A percentile compares a stretch with the other conserved stretches of the same genome.
These are phyloP conservation scores for Citropsis articulata DNA, from an alignment of 345 rosid species.

Conservation along the genomic window DNA sequence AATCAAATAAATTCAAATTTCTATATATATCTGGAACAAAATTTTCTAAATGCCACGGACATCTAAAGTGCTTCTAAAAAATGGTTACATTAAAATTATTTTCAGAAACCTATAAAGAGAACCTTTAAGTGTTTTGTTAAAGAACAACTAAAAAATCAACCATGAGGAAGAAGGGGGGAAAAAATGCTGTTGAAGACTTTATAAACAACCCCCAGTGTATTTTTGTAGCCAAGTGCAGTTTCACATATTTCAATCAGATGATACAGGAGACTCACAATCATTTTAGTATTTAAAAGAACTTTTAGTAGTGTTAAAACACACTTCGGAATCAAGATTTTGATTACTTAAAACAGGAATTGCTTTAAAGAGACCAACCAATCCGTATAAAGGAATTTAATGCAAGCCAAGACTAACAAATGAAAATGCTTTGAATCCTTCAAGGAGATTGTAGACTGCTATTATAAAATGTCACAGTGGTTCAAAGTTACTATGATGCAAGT, in stretches of 20 bases:
- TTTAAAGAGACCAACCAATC: not conserved
- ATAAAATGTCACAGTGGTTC: not conserved
- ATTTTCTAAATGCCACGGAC: too few species aligned
- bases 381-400: not conserved
- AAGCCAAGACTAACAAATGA: not conserved
- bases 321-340: not conserved
- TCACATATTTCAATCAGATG: too few species aligned
- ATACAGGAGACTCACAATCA: too few species aligned
- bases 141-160: too few species aligned
- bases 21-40: too few species aligned
- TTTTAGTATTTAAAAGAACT: too few species aligned
- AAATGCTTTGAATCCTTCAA: not conserved
- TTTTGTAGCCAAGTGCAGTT: not conserved
- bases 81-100: not conserved
- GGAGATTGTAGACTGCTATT: not conserved
- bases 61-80: not conserved
- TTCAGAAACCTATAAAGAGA: not conserved
- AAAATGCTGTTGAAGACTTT: too few species aligned
- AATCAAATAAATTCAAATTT: too few species aligned
- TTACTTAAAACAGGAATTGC: not conserved
- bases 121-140: too few species aligned
- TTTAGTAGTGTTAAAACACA: too few species aligned
- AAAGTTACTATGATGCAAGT: not conserved
- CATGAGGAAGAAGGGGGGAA: too few species aligned
- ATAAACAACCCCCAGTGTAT: too few species aligned